Evolutionary conservation across 1,139 yeast genomes (phyloP).

Genomic region (Saccharomyces hybrid): DNA sequence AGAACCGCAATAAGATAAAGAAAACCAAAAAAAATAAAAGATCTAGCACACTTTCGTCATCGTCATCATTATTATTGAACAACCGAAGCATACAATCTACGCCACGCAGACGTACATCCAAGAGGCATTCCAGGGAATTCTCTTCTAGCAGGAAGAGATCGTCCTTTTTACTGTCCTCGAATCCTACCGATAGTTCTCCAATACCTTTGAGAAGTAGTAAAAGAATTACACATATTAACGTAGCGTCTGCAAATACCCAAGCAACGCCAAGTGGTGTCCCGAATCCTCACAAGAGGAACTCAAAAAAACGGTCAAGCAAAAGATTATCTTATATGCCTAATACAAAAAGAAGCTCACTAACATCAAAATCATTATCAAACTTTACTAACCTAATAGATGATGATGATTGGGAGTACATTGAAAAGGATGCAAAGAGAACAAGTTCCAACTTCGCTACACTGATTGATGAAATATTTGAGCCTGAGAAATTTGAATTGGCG

Average conservation of each 20-base stretch:
- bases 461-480: slow-evolving; percentile 67
- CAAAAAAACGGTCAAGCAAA: slow-evolving; percentile 30
- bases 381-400: slow-evolving; percentile 62
- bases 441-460: slow-evolving; percentile 70
- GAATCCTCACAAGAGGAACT: slow-evolving; percentile 6
- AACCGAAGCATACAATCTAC: not conserved
- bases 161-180: not conserved
- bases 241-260: slow-evolving; percentile 6
- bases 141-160: not conserved
- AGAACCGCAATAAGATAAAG: slow-evolving; percentile 21
- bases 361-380: slow-evolving; percentile 54
- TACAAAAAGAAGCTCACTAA: slow-evolving; percentile 60
- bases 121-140: slow-evolving; percentile 20
- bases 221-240: slow-evolving; percentile 16
- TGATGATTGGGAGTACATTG: slow-evolving; percentile 55
- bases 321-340: slow-evolving; percentile 34
- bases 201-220: slow-evolving; percentile 25
- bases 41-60: not conserved
- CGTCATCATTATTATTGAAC: not conserved
- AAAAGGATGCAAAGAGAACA: slow-evolving; percentile 65
- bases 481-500: slow-evolving; percentile 51
- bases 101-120: slow-evolving; percentile 3
- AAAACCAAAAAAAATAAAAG: slow-evolving; percentile 9
- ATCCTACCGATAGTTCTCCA: slow-evolving; percentile 20
- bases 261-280: not conserved